Evolutionary conservation across 768 basidiomycete species (phyloP), one percentile per base, ranked within the genome.

Genomic region (Zangia roseola): DNA sequence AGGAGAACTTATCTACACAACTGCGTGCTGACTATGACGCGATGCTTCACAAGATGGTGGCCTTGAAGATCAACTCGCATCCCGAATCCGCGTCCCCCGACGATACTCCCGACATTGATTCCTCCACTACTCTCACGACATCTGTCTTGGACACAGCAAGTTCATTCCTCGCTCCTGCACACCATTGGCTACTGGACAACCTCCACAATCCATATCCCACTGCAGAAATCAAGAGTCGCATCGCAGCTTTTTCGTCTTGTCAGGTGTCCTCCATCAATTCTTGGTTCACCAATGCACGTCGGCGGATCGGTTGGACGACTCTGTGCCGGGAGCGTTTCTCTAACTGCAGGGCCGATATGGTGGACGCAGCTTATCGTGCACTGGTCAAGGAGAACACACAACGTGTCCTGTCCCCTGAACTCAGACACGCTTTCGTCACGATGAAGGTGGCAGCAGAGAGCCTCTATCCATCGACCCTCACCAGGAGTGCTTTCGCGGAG

Each of bases 141-240:
- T 16, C 14, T 13, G 31, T 16, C 16, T 31, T 16, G 31, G 31
- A 31, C 14, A 16, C 31, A 9, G 31, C 14, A 31, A 4, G 7
- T 16, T 14, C 14, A 31, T 16, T 55, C 12, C 45, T 47, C 38
- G 14, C 34, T 4, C 28, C 62, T 4, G 66, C 72, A 0, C 73
- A 73, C 48, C 46, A 54, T 6, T 81, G 79, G 78, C 60, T 81
- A 1, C 49, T 76, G 0, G 39, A 56, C 1, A 74, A 82, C 42
- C 54, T 81, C 0, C 72, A 77, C 21, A 69, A 80, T 51, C 81
- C 81, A 0, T 82, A 82, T 45, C 81, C 81, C 0, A 61, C 72
- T 0, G 26, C 51, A 1, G 49, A 59, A 4, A 12, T 64, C 1
- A 71, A 72, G 20, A 36, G 1, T 19, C 49, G 40, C 0, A 59